phyloP scores from a whole-genome alignment of 345 rosid species.

The Chamaenerion angustifolium region DNA sequence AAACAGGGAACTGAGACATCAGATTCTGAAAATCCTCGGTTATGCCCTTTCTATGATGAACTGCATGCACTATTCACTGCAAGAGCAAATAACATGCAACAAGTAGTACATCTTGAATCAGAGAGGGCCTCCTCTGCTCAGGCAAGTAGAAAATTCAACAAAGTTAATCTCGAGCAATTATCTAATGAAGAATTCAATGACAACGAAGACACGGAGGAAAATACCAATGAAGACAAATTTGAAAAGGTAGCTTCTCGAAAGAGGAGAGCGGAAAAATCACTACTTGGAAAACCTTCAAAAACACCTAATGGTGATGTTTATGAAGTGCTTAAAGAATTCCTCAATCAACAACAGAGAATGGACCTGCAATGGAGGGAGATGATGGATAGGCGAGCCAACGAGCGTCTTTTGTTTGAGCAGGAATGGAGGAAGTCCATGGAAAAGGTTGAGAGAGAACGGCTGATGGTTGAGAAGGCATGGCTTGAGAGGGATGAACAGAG shows the following conservation, averaged over 20 bases:
- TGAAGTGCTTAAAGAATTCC: constrained; percentile 32
- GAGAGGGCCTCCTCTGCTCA: constrained; percentile 17
- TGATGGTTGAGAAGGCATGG: constrained; percentile 34
- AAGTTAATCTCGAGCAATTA: constrained; percentile 13
- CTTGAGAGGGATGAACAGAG: constrained; percentile 46
- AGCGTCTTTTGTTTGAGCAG: constrained; percentile 31
- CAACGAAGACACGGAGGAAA: constrained; percentile 22
- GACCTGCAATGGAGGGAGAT: constrained; percentile 37
- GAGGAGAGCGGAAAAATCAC: constrained; percentile 25
- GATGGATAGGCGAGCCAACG: constrained; percentile 34
- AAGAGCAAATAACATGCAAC: constrained; percentile 31
- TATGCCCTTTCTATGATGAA: constrained; percentile 43
- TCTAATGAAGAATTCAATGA: constrained; percentile 24
- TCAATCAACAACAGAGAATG: constrained; percentile 35
- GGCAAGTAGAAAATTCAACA: constrained; percentile 22
- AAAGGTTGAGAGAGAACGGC: constrained; percentile 40
- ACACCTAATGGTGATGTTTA: constrained; percentile 7
- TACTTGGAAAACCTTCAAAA: constrained; percentile 12
- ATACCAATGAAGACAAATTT: constrained; percentile 23
- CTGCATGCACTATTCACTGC: constrained; percentile 31
- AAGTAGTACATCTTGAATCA: constrained; percentile 18
- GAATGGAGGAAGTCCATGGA: constrained; percentile 43
- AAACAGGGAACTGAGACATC: constrained; percentile 46
- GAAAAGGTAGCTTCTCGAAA: constrained; percentile 16
- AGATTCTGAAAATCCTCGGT: constrained; percentile 29